Evolutionary conservation across 495 filamentous ascomycete species (phyloP).

Genomic region (Schizothecium vesticola): DNA sequence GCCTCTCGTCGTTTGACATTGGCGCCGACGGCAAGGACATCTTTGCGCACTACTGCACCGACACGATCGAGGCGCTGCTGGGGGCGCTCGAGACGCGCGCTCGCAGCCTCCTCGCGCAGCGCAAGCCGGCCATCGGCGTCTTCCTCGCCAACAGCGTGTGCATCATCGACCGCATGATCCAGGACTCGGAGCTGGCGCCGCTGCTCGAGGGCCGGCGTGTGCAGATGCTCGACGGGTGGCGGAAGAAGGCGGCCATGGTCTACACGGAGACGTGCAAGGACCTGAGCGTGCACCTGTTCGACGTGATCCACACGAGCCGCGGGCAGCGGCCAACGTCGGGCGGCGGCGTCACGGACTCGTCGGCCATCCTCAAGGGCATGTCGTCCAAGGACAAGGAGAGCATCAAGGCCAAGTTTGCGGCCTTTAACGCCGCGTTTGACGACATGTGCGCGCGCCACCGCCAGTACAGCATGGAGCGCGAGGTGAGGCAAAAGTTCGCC

Average conservation of each 20-base stretch:
- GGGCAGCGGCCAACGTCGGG: conserved; percentile 60
- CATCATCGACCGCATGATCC: conserved; percentile 80
- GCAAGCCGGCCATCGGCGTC: conserved; percentile 71
- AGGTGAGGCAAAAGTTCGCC: conserved; percentile 71
- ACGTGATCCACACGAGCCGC: conserved; percentile 86
- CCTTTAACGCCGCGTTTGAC: conserved; percentile 88
- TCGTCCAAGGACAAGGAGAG: conserved; percentile 86
- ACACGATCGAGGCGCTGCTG: conserved; percentile 79
- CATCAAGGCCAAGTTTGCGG: conserved; percentile 88
- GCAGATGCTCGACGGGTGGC: conserved; percentile 69
- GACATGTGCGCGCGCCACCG: conserved; percentile 79
- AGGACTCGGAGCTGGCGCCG: conserved; percentile 67
- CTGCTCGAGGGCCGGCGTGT: conserved; percentile 59
- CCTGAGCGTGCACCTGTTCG: conserved; percentile 74
- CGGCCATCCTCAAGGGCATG: conserved; percentile 74
- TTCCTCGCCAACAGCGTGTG: conserved; percentile 87
- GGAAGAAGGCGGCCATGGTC: conserved; percentile 73
- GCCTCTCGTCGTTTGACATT: conserved; percentile 74
- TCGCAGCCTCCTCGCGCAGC: conserved; percentile 63
- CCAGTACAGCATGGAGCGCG: conserved; percentile 73
- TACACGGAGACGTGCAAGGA: conserved; percentile 91
- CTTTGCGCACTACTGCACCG: conserved; percentile 79
- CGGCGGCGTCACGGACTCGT: conserved; percentile 61
- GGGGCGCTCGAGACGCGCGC: conserved; percentile 70
- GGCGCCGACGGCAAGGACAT: conserved; percentile 84